Evolutionary conservation across 1,284 basidiomycete species (phyloP).

Genomic region (Stereum hirsutum): DNA sequence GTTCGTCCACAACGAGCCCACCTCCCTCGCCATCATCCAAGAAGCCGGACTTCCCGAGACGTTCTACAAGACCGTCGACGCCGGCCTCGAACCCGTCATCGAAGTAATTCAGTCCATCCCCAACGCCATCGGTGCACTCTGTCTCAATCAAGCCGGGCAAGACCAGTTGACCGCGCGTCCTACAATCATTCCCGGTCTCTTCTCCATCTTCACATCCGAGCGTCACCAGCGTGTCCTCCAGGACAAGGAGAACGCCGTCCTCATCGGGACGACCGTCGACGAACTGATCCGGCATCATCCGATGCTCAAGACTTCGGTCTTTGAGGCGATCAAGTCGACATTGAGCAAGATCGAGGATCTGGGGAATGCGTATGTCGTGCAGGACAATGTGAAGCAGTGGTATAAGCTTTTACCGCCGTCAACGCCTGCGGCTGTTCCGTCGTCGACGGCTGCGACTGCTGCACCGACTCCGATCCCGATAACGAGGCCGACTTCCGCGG

Average conservation of each 20-base stretch:
- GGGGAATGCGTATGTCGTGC: slow-evolving; percentile 50
- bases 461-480: no score
- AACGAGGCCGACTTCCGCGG: no score
- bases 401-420: slow-evolving; percentile 43
- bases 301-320: slow-evolving; percentile 70
- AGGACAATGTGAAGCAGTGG: slow-evolving; percentile 53
- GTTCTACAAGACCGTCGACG: slow-evolving; percentile 82
- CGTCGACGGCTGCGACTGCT: no score
- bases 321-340: slow-evolving; percentile 65
- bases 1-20: slow-evolving; percentile 98
- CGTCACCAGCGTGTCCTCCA: slow-evolving; percentile 80
- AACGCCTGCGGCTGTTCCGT: slow-evolving; percentile 9
- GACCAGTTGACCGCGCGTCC: slow-evolving; percentile 73
- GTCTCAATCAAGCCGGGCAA: slow-evolving; percentile 87
- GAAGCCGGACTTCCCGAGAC: slow-evolving; percentile 87
- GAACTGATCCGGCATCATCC: slow-evolving; percentile 98
- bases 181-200: slow-evolving; percentile 76
- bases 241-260: slow-evolving; percentile 88
- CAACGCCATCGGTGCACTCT: slow-evolving; percentile 94
- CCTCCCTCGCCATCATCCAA: slow-evolving; percentile 87
- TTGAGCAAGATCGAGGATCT: slow-evolving; percentile 68
- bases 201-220: slow-evolving; percentile 82
- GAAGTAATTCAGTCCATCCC: slow-evolving; percentile 91
- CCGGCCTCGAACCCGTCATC: slow-evolving; percentile 78
- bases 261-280: slow-evolving; percentile 87